phyloP scores from a whole-genome alignment of 163 green algal genomes.

The Chlamydomonas reinhardtii region DNA sequence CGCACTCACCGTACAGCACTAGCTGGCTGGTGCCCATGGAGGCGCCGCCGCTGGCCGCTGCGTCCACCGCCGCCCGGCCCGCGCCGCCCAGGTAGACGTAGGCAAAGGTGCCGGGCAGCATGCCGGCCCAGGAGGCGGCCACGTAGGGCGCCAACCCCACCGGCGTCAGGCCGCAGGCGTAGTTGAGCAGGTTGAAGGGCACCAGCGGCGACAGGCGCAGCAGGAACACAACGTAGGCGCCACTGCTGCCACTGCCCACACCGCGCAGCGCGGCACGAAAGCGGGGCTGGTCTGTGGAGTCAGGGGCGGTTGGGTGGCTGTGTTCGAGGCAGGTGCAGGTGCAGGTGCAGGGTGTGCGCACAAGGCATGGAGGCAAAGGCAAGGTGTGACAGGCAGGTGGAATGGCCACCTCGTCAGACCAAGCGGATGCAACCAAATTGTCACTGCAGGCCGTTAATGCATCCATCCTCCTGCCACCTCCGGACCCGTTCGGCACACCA shows the following conservation, averaged over 20 bases:
- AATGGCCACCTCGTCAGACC: too few species aligned
- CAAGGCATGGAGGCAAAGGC: too few species aligned
- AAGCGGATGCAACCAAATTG: too few species aligned
- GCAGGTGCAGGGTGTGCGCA: too few species aligned
- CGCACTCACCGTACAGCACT: constrained; percentile 66
- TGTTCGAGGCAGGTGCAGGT: too few species aligned
- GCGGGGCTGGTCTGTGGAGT: background rate
- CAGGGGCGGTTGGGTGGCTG: background rate
- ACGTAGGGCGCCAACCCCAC: constrained; percentile 58
- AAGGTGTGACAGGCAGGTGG: too few species aligned
- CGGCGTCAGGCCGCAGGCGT: constrained; percentile 58
- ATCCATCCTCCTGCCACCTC: too few species aligned
- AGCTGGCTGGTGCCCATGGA: constrained; percentile 54
- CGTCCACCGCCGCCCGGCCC: constrained; percentile 67
- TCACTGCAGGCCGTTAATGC: too few species aligned
- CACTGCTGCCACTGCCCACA: background rate
- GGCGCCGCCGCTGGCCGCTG: constrained; percentile 32
- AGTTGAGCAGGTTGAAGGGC: constrained; percentile 75
- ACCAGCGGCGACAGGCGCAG: constrained; percentile 63
- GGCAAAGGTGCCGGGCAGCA: constrained; percentile 80
- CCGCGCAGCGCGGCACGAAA: constrained; percentile 9
- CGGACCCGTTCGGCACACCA: too few species aligned
- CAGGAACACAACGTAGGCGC: constrained; percentile 67
- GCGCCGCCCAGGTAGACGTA: constrained; percentile 79
- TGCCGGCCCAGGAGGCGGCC: constrained; percentile 71